Conservation (phyloP, 2,329 filamentous ascomycete genomes). For the Raffaelea albimanens region DNA sequence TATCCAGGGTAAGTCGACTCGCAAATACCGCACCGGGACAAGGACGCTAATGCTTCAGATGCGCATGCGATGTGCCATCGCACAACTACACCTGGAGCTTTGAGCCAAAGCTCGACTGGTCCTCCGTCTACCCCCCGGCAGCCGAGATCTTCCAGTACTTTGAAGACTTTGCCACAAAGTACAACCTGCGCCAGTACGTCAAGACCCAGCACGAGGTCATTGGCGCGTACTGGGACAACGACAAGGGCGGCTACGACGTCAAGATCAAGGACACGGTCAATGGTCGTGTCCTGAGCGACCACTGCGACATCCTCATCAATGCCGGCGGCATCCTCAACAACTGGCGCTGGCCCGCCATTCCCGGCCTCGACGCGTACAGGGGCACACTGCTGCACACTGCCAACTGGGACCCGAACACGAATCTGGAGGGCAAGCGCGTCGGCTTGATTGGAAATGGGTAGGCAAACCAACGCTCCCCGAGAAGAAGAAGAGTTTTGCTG, state of each 20-base stretch:
- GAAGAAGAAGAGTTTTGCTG: slow-evolving; percentile 15
- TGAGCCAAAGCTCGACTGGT: slow-evolving; percentile 20
- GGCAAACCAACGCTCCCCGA: too few relatives aligned
- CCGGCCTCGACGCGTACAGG: slow-evolving; percentile 23
- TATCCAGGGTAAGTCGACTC: slow-evolving; percentile 25
- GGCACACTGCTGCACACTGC: slow-evolving; percentile 21
- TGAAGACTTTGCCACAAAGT: slow-evolving; percentile 21
- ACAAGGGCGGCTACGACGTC: slow-evolving; percentile 26
- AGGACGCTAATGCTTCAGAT: too few relatives aligned
- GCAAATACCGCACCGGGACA: too few relatives aligned
- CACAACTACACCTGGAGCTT: slow-evolving; percentile 34
- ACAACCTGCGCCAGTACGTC: slow-evolving; percentile 30
- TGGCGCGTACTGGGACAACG: slow-evolving; percentile 32
- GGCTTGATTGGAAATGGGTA: slow-evolving; percentile 21
- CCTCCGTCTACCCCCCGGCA: slow-evolving; percentile 18
- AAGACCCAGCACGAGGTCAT: slow-evolving; percentile 32
- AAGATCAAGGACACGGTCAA: slow-evolving; percentile 19
- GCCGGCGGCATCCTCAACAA: slow-evolving; percentile 16
- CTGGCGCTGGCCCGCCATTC: slow-evolving; percentile 18
- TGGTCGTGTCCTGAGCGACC: slow-evolving; percentile 13
- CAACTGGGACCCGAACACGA: slow-evolving; percentile 14
- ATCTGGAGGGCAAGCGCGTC: slow-evolving; percentile 17
- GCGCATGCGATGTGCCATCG: slow-evolving; percentile 39
- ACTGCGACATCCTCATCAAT: slow-evolving; percentile 14
- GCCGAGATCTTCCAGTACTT: slow-evolving; percentile 20